phyloP scores from a whole-genome alignment of 2,329 filamentous ascomycete species.

The Sarocladiaceae sp. region DNA sequence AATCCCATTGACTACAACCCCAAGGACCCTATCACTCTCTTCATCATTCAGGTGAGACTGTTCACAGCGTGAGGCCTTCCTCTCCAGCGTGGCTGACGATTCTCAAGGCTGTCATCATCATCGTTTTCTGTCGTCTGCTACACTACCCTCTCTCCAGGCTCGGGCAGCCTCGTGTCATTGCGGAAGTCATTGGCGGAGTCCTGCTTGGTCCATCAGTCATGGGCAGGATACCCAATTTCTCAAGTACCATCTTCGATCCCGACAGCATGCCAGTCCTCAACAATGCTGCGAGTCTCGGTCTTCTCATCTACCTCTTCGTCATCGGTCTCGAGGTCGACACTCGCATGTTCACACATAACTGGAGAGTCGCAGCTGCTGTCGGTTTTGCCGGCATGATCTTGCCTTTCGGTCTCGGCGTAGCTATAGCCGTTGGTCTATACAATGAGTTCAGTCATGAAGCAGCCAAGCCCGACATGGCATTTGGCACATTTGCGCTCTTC shows the following conservation, averaged over 20 bases:
- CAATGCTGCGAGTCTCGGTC: conserved; percentile 74
- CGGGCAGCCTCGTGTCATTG: conserved; percentile 75
- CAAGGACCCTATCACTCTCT: conserved; percentile 66
- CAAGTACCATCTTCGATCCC: conserved; percentile 66
- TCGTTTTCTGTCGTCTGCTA: conserved; percentile 45
- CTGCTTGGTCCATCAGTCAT: conserved; percentile 82
- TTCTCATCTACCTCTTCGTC: conserved; percentile 81
- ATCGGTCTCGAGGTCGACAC: conserved; percentile 85
- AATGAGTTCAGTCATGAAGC: conserved; percentile 55
- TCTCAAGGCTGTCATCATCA: conserved; percentile 35
- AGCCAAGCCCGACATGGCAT: conserved; percentile 31
- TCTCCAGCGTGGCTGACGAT: too few species aligned
- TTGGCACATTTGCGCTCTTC: conserved; percentile 59
- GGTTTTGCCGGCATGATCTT: conserved; percentile 73
- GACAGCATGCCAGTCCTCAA: conserved; percentile 68
- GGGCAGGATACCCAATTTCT: conserved; percentile 77
- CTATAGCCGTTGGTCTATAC: conserved; percentile 75
- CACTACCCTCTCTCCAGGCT: conserved; percentile 73
- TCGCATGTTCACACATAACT: conserved; percentile 69
- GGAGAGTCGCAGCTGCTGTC: conserved; percentile 72
- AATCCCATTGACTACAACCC: conserved; percentile 64
- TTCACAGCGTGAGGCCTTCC: too few species aligned
- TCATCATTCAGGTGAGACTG: conserved; percentile 61
- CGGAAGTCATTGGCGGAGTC: conserved; percentile 80
- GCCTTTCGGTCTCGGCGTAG: conserved; percentile 76